Base-by-base conservation (phyloP, 805 yeast species). In the Metschnikowia cubensis region DNA sequence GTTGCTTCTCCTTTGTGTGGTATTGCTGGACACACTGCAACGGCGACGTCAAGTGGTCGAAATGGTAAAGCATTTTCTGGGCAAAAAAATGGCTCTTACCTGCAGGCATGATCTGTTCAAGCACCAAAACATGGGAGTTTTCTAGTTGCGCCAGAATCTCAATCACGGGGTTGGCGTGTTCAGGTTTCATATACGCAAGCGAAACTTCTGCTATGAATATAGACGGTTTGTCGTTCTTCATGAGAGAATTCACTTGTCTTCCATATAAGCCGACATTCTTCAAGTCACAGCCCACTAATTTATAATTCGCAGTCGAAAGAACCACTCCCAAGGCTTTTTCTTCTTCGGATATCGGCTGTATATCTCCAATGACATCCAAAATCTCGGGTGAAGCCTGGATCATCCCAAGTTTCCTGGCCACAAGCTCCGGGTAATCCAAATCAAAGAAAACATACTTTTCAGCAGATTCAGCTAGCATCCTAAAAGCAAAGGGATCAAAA, bases 151-250 rank as follows among this genome's bases (percentile, higher is more conserved):
- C 69, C 2, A 82, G 70, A 54, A 73, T 67, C 22, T 66, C 55
- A 34, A 88, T 80, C 6, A 88, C 77, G 2, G 75, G 72, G 60
- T 88, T 83, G 5, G 95, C 89, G 49, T 75, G 73, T 35, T 73
- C 74, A 11, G 86, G 83, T 35, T 75, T 70, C 94, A 88, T 87
- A 63, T 87, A 88, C 0, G 92, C 90, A 49, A 88, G 66, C 0
- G 95, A 87, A 3, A 88, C 95, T 63, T 87, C 96, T 1, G 95
- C 92, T 36, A 89, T 74, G 60, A 85, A 88, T 2, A 87, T 73
- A 42, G 76, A 81, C 4, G 76, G 67, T 2, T 72, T 58, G n/a
- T 67, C 57, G 46, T 60, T 38, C 62, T 64, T 43, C 8, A 67
- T 61, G 13, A 74, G 55, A 2, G 49, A 25, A 3, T 57, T 45